Percentiles rank a stretch among this genome's conserved stretches.
Evolutionary conservation across 176 grass and related monocot species (phyloP).

Genomic region (Carex pumila): DNA sequence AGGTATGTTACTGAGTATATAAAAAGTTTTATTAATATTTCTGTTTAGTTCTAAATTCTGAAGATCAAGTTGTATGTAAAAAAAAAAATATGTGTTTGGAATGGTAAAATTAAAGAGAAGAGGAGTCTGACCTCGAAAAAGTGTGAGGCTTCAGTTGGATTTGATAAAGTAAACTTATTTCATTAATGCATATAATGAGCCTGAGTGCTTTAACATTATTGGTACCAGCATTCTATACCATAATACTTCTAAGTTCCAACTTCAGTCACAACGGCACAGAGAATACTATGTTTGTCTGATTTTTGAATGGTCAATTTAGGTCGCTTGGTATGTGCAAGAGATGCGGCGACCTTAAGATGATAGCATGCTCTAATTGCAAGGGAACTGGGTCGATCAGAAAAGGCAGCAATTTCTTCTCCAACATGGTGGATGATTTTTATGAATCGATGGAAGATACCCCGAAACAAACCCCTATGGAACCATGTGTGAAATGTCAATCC

Average conservation of each 20-base stretch:
- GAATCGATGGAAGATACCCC: slow-evolving; percentile 55
- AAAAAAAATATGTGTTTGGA: neutral
- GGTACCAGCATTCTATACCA: neutral
- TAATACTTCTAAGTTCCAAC: neutral
- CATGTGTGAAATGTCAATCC: slow-evolving; percentile 64
- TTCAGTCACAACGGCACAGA: neutral
- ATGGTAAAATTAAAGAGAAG: neutral
- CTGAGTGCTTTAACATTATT: neutral
- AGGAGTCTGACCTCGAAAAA: neutral
- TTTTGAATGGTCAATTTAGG: slow-evolving; percentile 27
- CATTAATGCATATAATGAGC: neutral
- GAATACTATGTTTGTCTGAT: neutral
- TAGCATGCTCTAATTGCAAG: slow-evolving; percentile 74
- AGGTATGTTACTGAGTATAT: no score
- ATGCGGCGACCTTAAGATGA: slow-evolving; percentile 67
- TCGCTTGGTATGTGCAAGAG: slow-evolving; percentile 81
- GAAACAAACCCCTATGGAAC: slow-evolving; percentile 27
- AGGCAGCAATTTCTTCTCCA: slow-evolving; percentile 40
- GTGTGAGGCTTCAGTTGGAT: neutral
- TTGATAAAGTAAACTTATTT: neutral
- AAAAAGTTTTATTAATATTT: neutral
- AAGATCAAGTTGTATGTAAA: neutral
- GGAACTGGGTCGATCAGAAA: slow-evolving; percentile 47
- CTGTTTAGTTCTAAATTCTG: neutral
- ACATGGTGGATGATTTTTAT: slow-evolving; percentile 55